These are phyloP conservation scores for Candida bentonensis DNA, from an alignment of 805 yeast genomes.

Conservation along the genomic window DNA sequence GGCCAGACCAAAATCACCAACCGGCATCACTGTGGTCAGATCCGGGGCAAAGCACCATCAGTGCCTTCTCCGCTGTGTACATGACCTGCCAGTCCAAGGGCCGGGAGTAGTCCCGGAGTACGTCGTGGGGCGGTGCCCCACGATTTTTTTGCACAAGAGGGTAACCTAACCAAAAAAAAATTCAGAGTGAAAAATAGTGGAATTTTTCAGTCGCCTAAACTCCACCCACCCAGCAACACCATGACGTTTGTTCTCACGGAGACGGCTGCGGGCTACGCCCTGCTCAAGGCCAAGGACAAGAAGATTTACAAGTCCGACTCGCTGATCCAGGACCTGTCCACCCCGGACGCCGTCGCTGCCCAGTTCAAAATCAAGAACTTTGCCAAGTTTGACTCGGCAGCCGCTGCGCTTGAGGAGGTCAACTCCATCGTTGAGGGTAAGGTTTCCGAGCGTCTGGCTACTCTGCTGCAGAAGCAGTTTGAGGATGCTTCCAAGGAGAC, in stretches of 20 bases:
- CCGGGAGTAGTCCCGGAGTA: too few relatives aligned
- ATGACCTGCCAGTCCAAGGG: too few relatives aligned
- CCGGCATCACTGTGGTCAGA: too few relatives aligned
- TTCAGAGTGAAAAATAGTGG: not conserved
- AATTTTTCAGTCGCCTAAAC: not conserved
- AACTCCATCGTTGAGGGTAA: conserved; percentile 85
- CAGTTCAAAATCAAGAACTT: conserved; percentile 92
- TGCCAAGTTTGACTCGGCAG: conserved; percentile 88
- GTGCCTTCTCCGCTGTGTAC: too few relatives aligned
- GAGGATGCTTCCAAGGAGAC: conserved; percentile 35
- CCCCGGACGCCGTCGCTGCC: conserved; percentile 72
- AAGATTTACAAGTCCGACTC: conserved; percentile 78
- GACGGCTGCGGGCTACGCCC: conserved; percentile 98
- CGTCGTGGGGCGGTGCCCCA: too few relatives aligned
- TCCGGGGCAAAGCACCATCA: too few relatives aligned
- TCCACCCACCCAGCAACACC: not conserved
- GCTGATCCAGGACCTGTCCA: conserved; percentile 60
- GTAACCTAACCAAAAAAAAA: not conserved
- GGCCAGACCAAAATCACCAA: too few relatives aligned
- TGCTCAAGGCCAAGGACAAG: conserved; percentile 94
- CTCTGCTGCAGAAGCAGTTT: conserved; percentile 32
- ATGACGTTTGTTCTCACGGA: conserved; percentile 60
- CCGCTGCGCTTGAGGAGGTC: conserved; percentile 92
- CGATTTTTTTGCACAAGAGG: too few relatives aligned
- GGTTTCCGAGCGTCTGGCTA: conserved; percentile 73